phyloP scores from a whole-genome alignment of 495 filamentous ascomycete genomes.

The Hypomontagnella monticulosa region DNA sequence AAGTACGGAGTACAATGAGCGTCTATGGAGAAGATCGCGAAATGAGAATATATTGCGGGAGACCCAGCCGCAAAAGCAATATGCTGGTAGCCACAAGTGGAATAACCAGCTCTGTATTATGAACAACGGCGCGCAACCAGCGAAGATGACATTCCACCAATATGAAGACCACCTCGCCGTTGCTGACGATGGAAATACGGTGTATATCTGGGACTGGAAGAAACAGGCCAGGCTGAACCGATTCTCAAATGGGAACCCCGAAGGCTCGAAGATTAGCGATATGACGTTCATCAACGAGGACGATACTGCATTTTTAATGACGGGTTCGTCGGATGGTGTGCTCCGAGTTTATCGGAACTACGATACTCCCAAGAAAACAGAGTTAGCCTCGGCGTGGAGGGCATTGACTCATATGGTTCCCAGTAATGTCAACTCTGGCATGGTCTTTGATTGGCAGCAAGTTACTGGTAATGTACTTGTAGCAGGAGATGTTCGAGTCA shows the following conservation, averaged over 20 bases:
- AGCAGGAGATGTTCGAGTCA: constrained; percentile 94
- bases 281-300: constrained; percentile 98
- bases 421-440: constrained; percentile 89
- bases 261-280: constrained; percentile 91
- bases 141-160: constrained; percentile 95
- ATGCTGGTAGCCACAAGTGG: constrained; percentile 86
- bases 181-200: constrained; percentile 89
- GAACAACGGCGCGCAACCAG: constrained; percentile 86
- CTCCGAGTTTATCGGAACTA: constrained; percentile 95
- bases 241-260: constrained; percentile 93
- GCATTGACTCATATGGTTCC: constrained; percentile 92
- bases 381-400: constrained; percentile 91
- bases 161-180: constrained; percentile 96
- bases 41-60: constrained; percentile 92
- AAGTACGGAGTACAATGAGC: constrained; percentile 94
- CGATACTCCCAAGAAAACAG: constrained; percentile 72
- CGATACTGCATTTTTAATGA: constrained; percentile 93
- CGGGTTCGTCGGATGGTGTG: constrained; percentile 92
- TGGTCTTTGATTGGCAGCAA: constrained; percentile 98
- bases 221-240: constrained; percentile 74
- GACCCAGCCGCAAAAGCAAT: constrained; percentile 91
- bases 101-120: constrained; percentile 78
- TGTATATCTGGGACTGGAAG: constrained; percentile 95
- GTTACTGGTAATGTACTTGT: constrained; percentile 94
- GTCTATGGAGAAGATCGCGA: constrained; percentile 89